Evolutionary conservation across 2,329 filamentous ascomycete species (phyloP).

Genomic region (Pezicula rhizophila): DNA sequence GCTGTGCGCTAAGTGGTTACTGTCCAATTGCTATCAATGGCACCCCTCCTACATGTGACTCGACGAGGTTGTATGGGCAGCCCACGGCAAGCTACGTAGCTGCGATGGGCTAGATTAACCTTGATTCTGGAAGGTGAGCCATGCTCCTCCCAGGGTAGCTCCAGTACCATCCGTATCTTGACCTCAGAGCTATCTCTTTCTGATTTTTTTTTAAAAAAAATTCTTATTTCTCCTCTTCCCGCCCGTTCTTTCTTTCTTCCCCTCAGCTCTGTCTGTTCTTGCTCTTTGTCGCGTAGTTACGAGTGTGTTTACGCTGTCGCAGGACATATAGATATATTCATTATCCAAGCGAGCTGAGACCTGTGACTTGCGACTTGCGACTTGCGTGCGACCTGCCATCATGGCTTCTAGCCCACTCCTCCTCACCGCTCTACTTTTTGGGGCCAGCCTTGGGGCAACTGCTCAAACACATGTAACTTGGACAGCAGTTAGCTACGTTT

Average conservation of each 20-base stretch:
- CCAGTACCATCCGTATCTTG: neutral
- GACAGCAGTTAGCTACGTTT: constrained; percentile 21
- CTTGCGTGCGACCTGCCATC: neutral
- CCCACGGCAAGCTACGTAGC: neutral
- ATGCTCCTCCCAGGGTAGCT: neutral
- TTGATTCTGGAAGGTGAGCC: constrained; percentile 2
- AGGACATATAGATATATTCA: neutral
- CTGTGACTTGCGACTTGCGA: neutral
- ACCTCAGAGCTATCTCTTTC: neutral
- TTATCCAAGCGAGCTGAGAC: too few species aligned
- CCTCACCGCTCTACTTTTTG: constrained; percentile 7
- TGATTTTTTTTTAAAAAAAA: neutral
- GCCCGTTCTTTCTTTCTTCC: neutral
- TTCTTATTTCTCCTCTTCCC: neutral
- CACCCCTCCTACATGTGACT: neutral
- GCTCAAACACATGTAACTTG: constrained; percentile 20
- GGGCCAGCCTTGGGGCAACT: neutral
- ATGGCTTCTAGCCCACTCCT: constrained; percentile 3
- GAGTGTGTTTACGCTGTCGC: neutral
- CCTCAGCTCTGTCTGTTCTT: neutral
- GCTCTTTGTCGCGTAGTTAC: neutral
- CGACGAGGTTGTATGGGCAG: neutral
- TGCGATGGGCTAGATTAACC: neutral
- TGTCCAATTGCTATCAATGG: neutral
- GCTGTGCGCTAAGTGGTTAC: neutral